phyloP scores from a whole-genome alignment of 108 stramenopile genomes.

The Cylindrotheca fusiformis region DNA sequence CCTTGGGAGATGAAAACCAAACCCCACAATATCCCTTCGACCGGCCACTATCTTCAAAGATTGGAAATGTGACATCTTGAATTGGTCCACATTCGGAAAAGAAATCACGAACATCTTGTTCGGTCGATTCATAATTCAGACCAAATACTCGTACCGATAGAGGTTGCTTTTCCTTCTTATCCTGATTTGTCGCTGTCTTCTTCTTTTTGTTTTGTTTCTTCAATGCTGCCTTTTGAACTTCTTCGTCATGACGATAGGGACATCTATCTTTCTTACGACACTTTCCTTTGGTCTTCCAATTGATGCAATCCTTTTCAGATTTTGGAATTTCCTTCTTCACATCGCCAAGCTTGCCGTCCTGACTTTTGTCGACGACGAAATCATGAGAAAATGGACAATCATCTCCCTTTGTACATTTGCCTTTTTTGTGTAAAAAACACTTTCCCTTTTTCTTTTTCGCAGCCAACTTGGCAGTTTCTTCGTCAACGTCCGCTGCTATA shows the following conservation, averaged over 20 bases:
- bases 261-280: conserved; percentile 69
- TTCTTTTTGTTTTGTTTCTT: conserved; percentile 42
- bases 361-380: conserved; percentile 8
- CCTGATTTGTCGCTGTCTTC: conserved; percentile 2
- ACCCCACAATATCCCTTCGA: conserved; percentile 80
- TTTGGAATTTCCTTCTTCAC: conserved; percentile 13
- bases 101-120: conserved; percentile 56
- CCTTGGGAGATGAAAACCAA: conserved; percentile 66
- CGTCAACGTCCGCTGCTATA: conserved; percentile 12
- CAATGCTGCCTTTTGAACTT: conserved; percentile 37
- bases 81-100: conserved; percentile 59
- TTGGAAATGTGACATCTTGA: conserved; percentile 63
- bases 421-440: conserved; percentile 68
- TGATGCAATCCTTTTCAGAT: conserved; percentile 67
- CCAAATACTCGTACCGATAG: conserved; percentile 75
- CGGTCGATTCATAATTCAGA: conserved; percentile 70
- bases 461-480: conserved; percentile 2
- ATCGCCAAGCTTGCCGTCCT: conserved; percentile 6
- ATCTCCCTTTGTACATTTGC: conserved; percentile 64
- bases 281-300: conserved; percentile 82
- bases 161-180: conserved; percentile 46
- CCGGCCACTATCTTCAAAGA: conserved; percentile 72
- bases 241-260: conserved; percentile 58
- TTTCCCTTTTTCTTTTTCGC: conserved; percentile 45
- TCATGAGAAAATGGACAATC: conserved; percentile 72